Evolutionary conservation across 352 stramenopile genomes (phyloP), one percentile per base, ranked within the genome.

Genomic region (Phytopythium helicoides): DNA sequence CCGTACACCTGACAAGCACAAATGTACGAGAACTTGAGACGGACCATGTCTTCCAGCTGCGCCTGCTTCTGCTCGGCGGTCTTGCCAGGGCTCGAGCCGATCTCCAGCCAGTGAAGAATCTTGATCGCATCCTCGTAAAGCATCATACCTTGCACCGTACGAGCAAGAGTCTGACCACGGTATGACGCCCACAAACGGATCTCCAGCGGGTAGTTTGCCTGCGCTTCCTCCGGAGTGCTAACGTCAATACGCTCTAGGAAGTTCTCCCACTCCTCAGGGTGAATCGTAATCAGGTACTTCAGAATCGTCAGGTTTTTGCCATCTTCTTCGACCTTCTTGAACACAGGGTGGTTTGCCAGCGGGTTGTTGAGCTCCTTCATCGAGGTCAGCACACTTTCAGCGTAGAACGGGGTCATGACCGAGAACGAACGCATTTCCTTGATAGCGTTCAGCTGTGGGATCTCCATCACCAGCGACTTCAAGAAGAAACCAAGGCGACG

Each of bases 381-480:
- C 31, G 81, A 87, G 28, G 83, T 77, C 31, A 91, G 38, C 25
- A 91, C 81, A 47, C 60, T 83, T 58, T 91, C 81, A 59, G 64
- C 75, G 64, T 91, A 91, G 46, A 87, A 91, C 52, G 81, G 81
- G 1, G 81, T 91, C 58, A 91, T 76, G 12, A 91, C 81, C 18
- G 76, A 89, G 55, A 91, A 91, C 21, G 81, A 91, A n/a, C 71
- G 76, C 78, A 89, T 89, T 42, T 91, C 81, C 58, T 87, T 88
- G 39, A 91, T 79, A 14, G 81, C 71, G 9, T 55, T 64, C 44
- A 91, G 56, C 53, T 89, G 74, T 31, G 81, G 81, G 49, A 91
- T 91, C 35, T 89, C 74, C 81, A 91, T 91, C 39, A 86, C 44
- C 42, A 91, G 65, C 22, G 77, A 88, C 47, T 89, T 87, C 72